Conservation (phyloP, 345 rosid genomes). For the Microthlaspi erraticum region DNA sequence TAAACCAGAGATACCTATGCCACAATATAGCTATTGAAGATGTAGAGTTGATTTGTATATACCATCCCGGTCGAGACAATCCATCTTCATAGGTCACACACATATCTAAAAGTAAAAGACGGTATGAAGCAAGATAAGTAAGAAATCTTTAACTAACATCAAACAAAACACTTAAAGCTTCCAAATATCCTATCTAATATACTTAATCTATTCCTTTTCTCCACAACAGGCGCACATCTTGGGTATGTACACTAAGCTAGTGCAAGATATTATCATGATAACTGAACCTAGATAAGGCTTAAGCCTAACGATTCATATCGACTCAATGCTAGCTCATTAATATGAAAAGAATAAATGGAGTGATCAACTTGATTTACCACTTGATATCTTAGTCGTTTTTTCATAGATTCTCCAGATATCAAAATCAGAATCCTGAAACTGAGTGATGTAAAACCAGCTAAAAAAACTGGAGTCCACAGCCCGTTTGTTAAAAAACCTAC, state of each 20-base stretch:
- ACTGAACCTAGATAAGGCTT: too few relatives aligned
- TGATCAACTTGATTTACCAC: conserved; percentile 25
- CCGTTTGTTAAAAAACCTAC: neutral
- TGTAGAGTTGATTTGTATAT: neutral
- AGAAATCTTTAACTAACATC: conserved; percentile 13
- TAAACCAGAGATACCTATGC: neutral
- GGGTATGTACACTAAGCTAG: too few relatives aligned
- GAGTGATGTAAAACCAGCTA: conserved; percentile 1
- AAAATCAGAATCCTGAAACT: conserved; percentile 12
- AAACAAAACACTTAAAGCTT: conserved; percentile 17
- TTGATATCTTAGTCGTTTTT: conserved; percentile 23
- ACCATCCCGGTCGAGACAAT: neutral
- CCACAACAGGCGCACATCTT: too few relatives aligned
- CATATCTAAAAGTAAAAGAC: conserved; percentile 5
- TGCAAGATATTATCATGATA: too few relatives aligned
- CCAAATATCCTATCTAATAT: neutral
- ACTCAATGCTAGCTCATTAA: too few relatives aligned
- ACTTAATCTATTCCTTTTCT: too few relatives aligned
- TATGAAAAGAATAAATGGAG: conserved; percentile 3
- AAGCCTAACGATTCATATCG: too few relatives aligned
- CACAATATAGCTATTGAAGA: neutral
- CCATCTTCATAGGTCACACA: conserved; percentile 6
- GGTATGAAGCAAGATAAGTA: conserved; percentile 6
- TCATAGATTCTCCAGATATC: conserved; percentile 25
- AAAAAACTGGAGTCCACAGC: conserved; percentile 6